Conservation (phyloP, 169 alveolate genomes). For the Nephromyces sp. region DNA sequence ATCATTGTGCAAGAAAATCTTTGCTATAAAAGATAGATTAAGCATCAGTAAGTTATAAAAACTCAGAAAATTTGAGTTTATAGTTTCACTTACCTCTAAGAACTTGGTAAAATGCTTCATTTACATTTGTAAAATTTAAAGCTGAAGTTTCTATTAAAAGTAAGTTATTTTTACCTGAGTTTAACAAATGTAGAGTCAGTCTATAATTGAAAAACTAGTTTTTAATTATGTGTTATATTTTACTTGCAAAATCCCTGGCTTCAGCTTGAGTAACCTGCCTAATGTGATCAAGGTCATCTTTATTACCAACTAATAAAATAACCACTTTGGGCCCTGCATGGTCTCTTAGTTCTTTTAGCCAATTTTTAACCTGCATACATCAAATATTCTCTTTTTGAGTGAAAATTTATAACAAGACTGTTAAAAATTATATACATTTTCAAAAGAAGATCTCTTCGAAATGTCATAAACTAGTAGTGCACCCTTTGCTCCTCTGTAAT, state of each 20-base stretch:
- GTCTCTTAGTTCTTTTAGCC: constrained; percentile 92
- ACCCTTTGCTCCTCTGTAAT: constrained; percentile 99
- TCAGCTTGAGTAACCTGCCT: constrained; percentile 19
- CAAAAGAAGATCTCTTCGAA: constrained; percentile 85
- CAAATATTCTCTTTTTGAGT: neutral
- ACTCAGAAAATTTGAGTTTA: too few species aligned
- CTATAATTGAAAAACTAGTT: neutral
- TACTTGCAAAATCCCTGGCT: constrained; percentile 26
- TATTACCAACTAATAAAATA: constrained; percentile 92
- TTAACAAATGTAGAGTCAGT: too few species aligned
- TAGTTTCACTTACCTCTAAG: constrained; percentile 13
- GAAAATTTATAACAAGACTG: neutral
- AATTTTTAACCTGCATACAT: constrained; percentile 55
- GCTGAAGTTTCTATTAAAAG: constrained; percentile 91
- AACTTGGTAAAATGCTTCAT: constrained; percentile 70
- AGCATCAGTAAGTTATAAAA: too few species aligned
- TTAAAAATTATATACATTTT: constrained; percentile 53
- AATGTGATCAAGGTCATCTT: constrained; percentile 74
- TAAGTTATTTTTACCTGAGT: constrained; percentile 4
- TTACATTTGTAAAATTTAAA: constrained; percentile 87
- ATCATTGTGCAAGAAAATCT: too few species aligned
- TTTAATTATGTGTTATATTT: neutral
- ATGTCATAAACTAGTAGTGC: constrained; percentile 97
- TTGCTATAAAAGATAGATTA: too few species aligned
- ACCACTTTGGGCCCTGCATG: constrained; percentile 91